Conservation (phyloP, 139 green algal genomes). For the Tetradesmus lagerheimii region DNA sequence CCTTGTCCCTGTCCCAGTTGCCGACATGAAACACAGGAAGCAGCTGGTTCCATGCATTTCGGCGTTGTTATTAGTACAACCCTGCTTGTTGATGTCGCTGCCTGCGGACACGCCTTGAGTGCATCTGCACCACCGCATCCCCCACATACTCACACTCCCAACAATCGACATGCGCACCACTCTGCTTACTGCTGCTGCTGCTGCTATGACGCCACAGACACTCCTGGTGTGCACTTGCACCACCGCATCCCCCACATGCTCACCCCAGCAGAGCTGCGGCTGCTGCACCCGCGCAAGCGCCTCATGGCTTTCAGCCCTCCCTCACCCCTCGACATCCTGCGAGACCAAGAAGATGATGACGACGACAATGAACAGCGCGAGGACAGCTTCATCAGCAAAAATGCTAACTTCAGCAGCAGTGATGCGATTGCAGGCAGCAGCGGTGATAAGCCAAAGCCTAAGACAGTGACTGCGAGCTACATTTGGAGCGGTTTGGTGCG, state of each 20-base stretch:
- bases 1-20: no score
- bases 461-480: conserved; percentile 20
- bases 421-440: background rate
- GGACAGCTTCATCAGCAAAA: background rate
- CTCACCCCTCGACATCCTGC: background rate
- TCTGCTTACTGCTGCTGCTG: background rate
- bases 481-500: conserved; percentile 41
- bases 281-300: conserved; percentile 78
- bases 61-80: no score
- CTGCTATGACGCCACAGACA: conserved; percentile 75
- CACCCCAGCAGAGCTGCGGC: conserved; percentile 77
- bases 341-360: background rate
- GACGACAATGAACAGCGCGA: background rate
- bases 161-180: no score
- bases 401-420: background rate
- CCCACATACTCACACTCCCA: no score
- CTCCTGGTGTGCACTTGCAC: conserved; percentile 94
- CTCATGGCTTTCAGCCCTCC: conserved; percentile 64
- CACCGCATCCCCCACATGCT: conserved; percentile 94
- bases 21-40: no score
- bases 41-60: no score
- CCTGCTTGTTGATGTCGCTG: no score
- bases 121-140: no score
- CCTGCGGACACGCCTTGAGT: no score
- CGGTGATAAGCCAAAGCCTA: background rate